Evolutionary conservation across 805 yeast genomes (phyloP), one percentile per base, ranked within the genome.

Genomic region (Candida mattraensis): DNA sequence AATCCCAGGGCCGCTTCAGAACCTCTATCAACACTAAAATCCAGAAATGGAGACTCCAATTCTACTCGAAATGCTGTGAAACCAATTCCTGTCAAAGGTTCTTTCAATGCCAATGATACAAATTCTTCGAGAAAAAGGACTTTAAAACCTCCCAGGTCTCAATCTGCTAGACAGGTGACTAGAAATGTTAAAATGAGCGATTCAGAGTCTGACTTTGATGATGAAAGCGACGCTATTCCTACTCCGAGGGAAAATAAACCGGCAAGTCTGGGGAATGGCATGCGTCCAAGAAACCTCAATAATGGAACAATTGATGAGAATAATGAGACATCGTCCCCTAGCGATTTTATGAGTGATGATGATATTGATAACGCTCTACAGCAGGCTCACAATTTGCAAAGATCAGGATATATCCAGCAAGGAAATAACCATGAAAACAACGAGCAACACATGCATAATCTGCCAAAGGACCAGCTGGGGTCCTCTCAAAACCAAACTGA

Each of bases 261-360:
- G 7, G 23, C 14, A n/a, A 27, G 16, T 6, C 16, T 15, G 8
- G 15, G 13, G 19, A 35, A 40, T 16, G 50, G 39, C 15, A 17
- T 44, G 11, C 33, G 17, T 13, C 27, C 32, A 13, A 28, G 7
- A 28, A 32, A 8, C 15, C 11, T 14, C 5, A n/a, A n/a, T n/a
- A n/a, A n/a, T n/a, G n/a, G n/a, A n/a, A n/a, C n/a, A n/a, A n/a
- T n/a, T n/a, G n/a, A n/a, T n/a, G 18, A n/a, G 20, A 36, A 20
- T 10, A 40, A 42, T 22, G 50, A 55, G 3, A 56, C 70, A 3
- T 72, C 80, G 6, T 72, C 79, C 3, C 74, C 76, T 3, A 66
- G 74, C 39, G 81, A 74, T 26, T 73, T 74, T 44, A 61, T 72
- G 66, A 72, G 78, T 10, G 81, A 76, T 43, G 60, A 68, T 3